Conservation (phyloP, 2,329 filamentous ascomycete species). For the Pseudopyrenochaeta lycopersici region DNA sequence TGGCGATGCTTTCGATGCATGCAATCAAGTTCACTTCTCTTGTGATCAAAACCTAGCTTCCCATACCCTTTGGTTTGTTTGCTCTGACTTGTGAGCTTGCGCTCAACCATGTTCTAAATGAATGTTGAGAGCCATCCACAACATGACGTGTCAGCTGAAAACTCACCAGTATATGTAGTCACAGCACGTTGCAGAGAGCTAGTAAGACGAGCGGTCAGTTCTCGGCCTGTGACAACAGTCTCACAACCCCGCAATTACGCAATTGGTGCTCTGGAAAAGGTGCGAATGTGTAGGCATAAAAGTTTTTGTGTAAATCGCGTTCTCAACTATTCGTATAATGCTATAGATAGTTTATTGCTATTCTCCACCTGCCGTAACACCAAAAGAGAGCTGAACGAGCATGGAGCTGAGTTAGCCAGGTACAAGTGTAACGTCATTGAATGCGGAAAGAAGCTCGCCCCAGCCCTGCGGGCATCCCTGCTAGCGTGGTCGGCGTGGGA, state of each 20-base stretch:
- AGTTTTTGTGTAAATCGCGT: not conserved
- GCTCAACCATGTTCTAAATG: too few species aligned
- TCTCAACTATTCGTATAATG: not conserved
- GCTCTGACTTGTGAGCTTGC: not conserved
- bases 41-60: not conserved
- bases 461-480: conserved; percentile 28
- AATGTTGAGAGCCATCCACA: too few species aligned
- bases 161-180: not conserved
- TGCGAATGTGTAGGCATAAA: not conserved
- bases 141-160: too few species aligned
- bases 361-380: too few species aligned
- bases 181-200: not conserved
- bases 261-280: not conserved
- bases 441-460: conserved; percentile 25
- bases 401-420: conserved; percentile 17
- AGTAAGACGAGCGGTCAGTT: conserved; percentile 12
- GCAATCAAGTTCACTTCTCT: conserved; percentile 30
- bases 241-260: conserved; percentile 16
- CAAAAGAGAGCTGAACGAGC: conserved; percentile 1
- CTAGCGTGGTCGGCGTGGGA: conserved; percentile 21
- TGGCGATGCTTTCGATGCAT: conserved; percentile 19
- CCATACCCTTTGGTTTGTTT: not conserved
- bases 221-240: conserved; percentile 1
- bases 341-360: too few species aligned
- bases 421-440: conserved; percentile 27